Evolutionary conservation across 2,329 filamentous ascomycete species (phyloP).

Genomic region (Cytospora chrysosperma): DNA sequence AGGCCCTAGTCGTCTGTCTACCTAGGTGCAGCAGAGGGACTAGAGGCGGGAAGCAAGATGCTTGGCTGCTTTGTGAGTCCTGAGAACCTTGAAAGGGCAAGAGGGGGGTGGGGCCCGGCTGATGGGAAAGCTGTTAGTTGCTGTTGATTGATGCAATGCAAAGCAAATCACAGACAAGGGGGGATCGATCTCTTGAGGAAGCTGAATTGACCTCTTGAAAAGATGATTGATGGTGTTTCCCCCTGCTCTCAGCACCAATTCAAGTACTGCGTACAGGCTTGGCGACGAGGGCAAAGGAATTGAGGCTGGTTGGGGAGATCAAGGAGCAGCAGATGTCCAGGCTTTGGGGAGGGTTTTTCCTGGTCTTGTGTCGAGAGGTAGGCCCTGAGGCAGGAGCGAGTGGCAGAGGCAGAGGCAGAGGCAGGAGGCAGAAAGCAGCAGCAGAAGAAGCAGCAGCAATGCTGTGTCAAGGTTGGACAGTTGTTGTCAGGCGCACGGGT

Average conservation of each 20-base stretch:
- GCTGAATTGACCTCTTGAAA: conserved; percentile 13
- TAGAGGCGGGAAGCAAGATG: conserved; percentile 11
- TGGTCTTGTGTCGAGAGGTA: background rate
- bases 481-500: conserved; percentile 8
- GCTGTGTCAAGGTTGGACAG: conserved; percentile 18
- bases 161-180: conserved; percentile 22
- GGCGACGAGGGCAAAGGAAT: conserved; percentile 4
- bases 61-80: conserved; percentile 12
- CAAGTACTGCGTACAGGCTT: conserved; percentile 4
- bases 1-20: conserved; percentile 12
- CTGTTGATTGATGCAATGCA: conserved; percentile 16
- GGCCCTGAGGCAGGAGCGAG: background rate
- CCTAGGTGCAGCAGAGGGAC: conserved; percentile 3
- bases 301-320: background rate
- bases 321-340: conserved; percentile 14
- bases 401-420: background rate
- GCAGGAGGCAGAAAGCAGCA: background rate
- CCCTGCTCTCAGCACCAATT: conserved; percentile 6
- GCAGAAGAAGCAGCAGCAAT: conserved; percentile 13
- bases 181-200: conserved; percentile 4
- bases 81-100: conserved; percentile 11
- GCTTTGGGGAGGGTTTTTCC: conserved; percentile 6
- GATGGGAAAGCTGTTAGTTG: conserved; percentile 12
- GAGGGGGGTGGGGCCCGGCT: conserved; percentile 13
- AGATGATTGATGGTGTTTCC: conserved; percentile 6